These are phyloP conservation scores for Coccomyxa sp. DNA, from an alignment of 139 green algal genomes.

Conservation along the genomic window DNA sequence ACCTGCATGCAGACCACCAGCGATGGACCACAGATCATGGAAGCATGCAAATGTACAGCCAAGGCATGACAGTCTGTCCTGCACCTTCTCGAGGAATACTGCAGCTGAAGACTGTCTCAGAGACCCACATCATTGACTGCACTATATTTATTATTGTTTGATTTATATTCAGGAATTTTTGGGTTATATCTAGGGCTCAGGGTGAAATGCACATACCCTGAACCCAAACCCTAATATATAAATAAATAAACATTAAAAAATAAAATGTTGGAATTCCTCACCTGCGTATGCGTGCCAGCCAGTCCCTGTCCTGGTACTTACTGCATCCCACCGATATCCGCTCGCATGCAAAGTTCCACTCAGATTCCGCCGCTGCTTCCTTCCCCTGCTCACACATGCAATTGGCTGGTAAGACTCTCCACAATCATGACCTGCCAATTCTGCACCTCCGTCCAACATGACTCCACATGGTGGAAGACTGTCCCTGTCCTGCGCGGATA, in stretches of 20 bases:
- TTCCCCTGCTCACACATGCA: constrained; percentile 24
- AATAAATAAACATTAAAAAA: too few relatives aligned
- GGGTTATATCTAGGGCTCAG: background rate
- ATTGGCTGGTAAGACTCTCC: background rate
- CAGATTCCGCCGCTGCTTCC: constrained; percentile 49
- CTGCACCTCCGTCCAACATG: background rate
- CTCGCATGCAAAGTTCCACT: constrained; percentile 75
- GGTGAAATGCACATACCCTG: background rate
- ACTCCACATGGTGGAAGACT: background rate
- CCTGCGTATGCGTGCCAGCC: constrained; percentile 63
- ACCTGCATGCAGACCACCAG: constrained; percentile 7
- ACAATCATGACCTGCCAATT: background rate
- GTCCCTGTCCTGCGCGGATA: background rate
- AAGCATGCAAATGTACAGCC: background rate
- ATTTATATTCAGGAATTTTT: too few relatives aligned
- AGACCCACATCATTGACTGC: background rate
- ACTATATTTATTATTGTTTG: too few relatives aligned
- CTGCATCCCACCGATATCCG: constrained; percentile 66
- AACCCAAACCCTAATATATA: background rate
- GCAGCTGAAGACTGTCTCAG: background rate
- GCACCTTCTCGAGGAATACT: background rate
- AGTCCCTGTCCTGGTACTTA: constrained; percentile 74
- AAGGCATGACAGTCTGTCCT: background rate
- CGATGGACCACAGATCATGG: background rate
- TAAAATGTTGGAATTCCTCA: constrained; percentile 20